Evolutionary conservation across 1,284 basidiomycete species (phyloP).

Genomic region (Sanghuangporus sanghuang): DNA sequence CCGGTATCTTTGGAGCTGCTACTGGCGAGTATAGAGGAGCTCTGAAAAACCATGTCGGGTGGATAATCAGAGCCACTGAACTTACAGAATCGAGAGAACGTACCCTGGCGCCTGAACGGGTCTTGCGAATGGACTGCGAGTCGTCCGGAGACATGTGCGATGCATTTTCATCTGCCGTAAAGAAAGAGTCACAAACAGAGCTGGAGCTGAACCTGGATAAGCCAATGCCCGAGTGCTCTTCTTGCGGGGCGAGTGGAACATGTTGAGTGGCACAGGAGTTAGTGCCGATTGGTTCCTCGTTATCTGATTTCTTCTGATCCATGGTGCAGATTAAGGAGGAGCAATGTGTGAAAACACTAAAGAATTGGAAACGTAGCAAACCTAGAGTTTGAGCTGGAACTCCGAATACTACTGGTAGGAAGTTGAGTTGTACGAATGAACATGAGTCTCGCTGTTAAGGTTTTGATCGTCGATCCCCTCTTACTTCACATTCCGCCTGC

Average conservation of each 20-base stretch:
- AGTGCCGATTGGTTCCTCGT: neutral
- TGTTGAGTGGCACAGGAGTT: neutral
- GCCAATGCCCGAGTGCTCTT: neutral
- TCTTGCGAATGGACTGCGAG: neutral
- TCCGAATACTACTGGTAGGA: neutral
- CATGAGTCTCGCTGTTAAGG: neutral
- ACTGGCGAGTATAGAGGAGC: neutral
- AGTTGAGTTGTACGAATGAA: neutral
- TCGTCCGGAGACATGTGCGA: neutral
- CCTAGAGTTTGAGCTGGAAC: too few species aligned
- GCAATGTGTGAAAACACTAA: too few species aligned
- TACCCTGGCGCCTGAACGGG: conserved; percentile 1
- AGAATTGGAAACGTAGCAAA: too few species aligned
- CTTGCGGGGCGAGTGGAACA: neutral
- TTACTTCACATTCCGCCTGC: neutral
- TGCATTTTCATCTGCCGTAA: neutral
- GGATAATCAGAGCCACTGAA: neutral
- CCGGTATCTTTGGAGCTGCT: neutral
- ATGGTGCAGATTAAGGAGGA: neutral
- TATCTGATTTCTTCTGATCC: neutral
- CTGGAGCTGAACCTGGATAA: neutral
- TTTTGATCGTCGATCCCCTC: neutral
- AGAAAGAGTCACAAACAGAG: neutral
- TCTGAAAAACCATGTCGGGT: neutral
- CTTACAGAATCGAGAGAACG: neutral